Evolutionary conservation across 495 filamentous ascomycete genomes (phyloP), one percentile per base, ranked within the genome.

Genomic region (Penicillium paradoxum): DNA sequence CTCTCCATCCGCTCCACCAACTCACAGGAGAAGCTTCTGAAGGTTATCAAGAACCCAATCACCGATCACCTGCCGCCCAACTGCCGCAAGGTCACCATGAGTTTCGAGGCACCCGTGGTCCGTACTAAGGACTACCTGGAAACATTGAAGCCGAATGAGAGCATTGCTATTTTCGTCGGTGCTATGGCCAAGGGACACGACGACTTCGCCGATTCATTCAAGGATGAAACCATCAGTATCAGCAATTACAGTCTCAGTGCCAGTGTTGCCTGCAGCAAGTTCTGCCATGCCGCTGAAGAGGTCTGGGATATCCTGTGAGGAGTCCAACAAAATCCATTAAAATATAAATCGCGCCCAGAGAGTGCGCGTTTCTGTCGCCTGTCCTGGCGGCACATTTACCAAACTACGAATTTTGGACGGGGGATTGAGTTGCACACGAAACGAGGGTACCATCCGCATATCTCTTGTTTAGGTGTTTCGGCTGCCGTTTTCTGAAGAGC

Each of bases 231-330:
- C 58, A 97, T 98, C 73, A 87, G 89, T 59, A 96, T 98, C 73
- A 97, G 93, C 75, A 95, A 96, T 70, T 98, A 87, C 82, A 95
- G 89, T 70, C 79, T 98, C 40, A 95, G 89, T 63, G 93, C 93
- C 41, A 96, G 90, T 75, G 92, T 98, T 27, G 93, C 93, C 30
- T 98, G 93, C 77, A 95, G 91, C 77, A 97, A 97, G 72, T 97
- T 98, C 76, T 97, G 93, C 73, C 93, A 98, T 71, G 93, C 93
- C 40, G 93, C 91, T 25, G 93, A 98, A 71, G 93, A 98, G 67
- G 84, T 86, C 36, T 98, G 93, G 93, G 84, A 90, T 59, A 90
- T 98, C 57, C 80, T 96, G 59, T 98, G 64, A 74, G 38, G 29
- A 30, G 22, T 17, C 39, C 24, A 27, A 27, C 3, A 3, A 27